Evolutionary conservation across 2,329 filamentous ascomycete genomes (phyloP).

Genomic region (Diaporthe eres): DNA sequence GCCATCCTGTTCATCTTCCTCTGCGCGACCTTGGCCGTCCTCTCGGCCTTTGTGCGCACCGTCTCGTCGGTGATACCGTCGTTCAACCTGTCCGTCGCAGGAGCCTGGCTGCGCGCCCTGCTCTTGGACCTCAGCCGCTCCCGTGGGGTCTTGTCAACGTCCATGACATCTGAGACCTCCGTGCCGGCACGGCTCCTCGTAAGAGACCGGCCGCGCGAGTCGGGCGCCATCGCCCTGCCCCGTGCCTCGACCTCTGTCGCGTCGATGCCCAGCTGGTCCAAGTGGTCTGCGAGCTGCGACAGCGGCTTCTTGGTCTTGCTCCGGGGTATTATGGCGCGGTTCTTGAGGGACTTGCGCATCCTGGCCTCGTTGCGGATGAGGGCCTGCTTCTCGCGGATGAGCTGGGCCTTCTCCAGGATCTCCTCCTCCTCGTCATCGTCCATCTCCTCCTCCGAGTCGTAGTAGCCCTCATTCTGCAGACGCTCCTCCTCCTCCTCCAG

Average conservation of each 20-base stretch:
- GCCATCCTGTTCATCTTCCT: conserved; percentile 99
- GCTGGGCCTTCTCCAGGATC: conserved; percentile 89
- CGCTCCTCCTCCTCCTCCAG: conserved; percentile 97
- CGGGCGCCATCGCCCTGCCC: conserved; percentile 74
- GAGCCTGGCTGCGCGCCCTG: conserved; percentile 72
- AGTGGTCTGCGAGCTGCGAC: conserved; percentile 86
- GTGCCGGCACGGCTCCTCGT: conserved; percentile 74
- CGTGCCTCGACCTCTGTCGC: conserved; percentile 81
- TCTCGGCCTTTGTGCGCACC: conserved; percentile 84
- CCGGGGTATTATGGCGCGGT: conserved; percentile 92
- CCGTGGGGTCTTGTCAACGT: conserved; percentile 71
- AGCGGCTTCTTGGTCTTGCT: conserved; percentile 85
- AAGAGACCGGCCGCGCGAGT: conserved; percentile 78
- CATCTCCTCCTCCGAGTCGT: conserved; percentile 85
- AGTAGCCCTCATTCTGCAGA: conserved; percentile 92
- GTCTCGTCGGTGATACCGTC: conserved; percentile 81
- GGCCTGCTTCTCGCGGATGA: conserved; percentile 94
- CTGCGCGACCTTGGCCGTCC: conserved; percentile 89
- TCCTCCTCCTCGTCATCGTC: conserved; percentile 93
- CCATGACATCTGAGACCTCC: conserved; percentile 81
- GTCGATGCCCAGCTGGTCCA: conserved; percentile 89
- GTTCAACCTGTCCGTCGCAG: conserved; percentile 75
- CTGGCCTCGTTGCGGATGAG: conserved; percentile 94
- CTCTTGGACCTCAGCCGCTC: conserved; percentile 81
- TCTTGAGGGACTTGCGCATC: conserved; percentile 98